Evolutionary conservation across 1,284 basidiomycete species (phyloP).

Genomic region (Phylloboletellus chloephorus): DNA sequence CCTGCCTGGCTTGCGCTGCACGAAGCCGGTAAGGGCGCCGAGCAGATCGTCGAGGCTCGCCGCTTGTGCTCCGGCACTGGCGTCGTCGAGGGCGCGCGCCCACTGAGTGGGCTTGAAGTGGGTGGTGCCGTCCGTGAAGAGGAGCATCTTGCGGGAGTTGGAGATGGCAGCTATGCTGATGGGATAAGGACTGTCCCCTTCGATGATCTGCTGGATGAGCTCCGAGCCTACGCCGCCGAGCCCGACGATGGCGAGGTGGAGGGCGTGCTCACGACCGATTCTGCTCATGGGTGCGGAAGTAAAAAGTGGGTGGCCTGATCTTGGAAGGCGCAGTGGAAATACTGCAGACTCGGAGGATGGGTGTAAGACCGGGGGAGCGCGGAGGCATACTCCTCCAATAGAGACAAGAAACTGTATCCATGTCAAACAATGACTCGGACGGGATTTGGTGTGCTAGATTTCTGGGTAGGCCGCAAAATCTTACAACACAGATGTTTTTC

Average conservation of each 20-base stretch:
- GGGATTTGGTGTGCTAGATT: conserved; percentile 1
- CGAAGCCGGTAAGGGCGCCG: conserved; percentile 31
- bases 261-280: conserved; percentile 15
- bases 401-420: conserved; percentile 1
- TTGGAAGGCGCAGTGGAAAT: conserved; percentile 2
- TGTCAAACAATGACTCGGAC: conserved; percentile 9
- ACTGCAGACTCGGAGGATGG: conserved; percentile 1
- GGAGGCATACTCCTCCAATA: not conserved
- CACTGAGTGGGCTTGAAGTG: conserved; percentile 36
- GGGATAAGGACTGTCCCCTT: conserved; percentile 46
- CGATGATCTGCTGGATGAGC: conserved; percentile 73
- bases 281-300: conserved; percentile 16
- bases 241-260: conserved; percentile 76
- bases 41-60: conserved; percentile 43
- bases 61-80: conserved; percentile 40
- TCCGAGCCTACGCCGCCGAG: conserved; percentile 86
- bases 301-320: conserved; percentile 3
- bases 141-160: conserved; percentile 67
- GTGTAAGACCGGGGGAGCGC: conserved; percentile 11
- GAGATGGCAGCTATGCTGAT: conserved; percentile 75
- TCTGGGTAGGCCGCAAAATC: not conserved
- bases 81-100: conserved; percentile 38
- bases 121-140: conserved; percentile 48
- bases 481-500: not conserved
- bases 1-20: conserved; percentile 36